Evolutionary conservation across 148 eudicot species (phyloP).

Genomic region (Pouteria glomerata): DNA sequence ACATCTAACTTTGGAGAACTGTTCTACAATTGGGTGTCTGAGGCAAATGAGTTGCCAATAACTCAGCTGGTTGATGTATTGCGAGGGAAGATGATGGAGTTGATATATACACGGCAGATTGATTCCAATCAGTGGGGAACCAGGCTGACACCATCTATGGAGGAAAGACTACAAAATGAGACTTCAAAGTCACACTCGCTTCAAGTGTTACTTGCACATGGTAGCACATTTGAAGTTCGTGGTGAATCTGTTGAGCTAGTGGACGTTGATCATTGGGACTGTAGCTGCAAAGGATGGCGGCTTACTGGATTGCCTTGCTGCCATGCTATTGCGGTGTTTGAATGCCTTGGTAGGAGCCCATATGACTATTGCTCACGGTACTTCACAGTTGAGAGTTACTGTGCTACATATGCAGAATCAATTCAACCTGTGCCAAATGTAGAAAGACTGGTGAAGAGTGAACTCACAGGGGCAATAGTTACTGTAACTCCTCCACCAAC

Average conservation of each 20-base stretch:
- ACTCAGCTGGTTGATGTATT: slow-evolving; percentile 40
- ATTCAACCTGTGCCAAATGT: slow-evolving; percentile 32
- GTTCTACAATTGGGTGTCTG: slow-evolving; percentile 46
- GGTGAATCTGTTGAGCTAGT: slow-evolving; percentile 32
- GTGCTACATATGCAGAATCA: slow-evolving; percentile 38
- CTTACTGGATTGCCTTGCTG: slow-evolving; percentile 48
- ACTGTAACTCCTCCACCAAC: slow-evolving; percentile 36
- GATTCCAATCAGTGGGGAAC: slow-evolving; percentile 38
- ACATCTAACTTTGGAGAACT: slow-evolving; percentile 38
- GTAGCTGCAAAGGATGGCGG: slow-evolving; percentile 53
- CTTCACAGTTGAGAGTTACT: slow-evolving; percentile 36
- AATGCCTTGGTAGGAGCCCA: slow-evolving; percentile 32
- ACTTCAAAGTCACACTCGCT: slow-evolving; percentile 31
- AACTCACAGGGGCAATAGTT: slow-evolving; percentile 7
- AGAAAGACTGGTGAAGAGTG: slow-evolving; percentile 19
- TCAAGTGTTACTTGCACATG: slow-evolving; percentile 29
- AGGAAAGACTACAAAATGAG: slow-evolving; percentile 37
- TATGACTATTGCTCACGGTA: slow-evolving; percentile 43
- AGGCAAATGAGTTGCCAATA: slow-evolving; percentile 44
- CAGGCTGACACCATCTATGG: slow-evolving; percentile 40
- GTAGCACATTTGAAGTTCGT: slow-evolving; percentile 36
- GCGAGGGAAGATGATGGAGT: slow-evolving; percentile 42
- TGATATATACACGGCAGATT: slow-evolving; percentile 33
- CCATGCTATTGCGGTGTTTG: slow-evolving; percentile 44
- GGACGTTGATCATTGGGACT: slow-evolving; percentile 36